A percentile compares a stretch with the other conserved stretches of the same genome.
Evolutionary conservation across 2,329 filamentous ascomycete genomes (phyloP).

Genomic region (Scopulariopsis brevicaulis): DNA sequence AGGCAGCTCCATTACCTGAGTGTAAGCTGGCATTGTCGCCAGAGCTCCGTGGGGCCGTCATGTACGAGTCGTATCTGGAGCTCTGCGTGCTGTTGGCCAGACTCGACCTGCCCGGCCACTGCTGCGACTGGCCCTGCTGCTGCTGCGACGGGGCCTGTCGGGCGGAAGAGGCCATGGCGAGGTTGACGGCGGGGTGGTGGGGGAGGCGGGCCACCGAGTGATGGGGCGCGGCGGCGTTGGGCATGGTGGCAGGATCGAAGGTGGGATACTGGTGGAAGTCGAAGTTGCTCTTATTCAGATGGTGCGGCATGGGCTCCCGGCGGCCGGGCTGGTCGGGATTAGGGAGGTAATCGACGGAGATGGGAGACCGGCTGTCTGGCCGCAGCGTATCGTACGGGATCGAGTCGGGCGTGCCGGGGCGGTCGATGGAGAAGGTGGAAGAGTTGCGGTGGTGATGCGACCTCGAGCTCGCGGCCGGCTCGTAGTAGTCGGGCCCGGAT

Average conservation of each 20-base stretch:
- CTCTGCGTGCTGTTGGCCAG: slow-evolving; percentile 33
- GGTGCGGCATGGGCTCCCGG: slow-evolving; percentile 69
- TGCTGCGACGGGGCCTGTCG: slow-evolving; percentile 38
- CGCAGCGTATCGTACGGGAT: slow-evolving; percentile 72
- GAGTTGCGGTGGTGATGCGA: slow-evolving; percentile 64
- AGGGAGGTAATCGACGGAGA: slow-evolving; percentile 63
- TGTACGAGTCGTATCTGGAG: slow-evolving; percentile 53
- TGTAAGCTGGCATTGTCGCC: slow-evolving; percentile 43
- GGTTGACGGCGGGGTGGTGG: slow-evolving; percentile 41
- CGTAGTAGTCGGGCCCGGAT: slow-evolving; percentile 45
- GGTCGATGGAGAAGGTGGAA: slow-evolving; percentile 61
- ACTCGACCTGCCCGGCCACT: slow-evolving; percentile 41
- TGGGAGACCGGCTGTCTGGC: slow-evolving; percentile 55
- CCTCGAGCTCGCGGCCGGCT: slow-evolving; percentile 49
- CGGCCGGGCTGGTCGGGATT: slow-evolving; percentile 49
- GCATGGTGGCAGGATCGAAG: slow-evolving; percentile 44
- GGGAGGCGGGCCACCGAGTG: slow-evolving; percentile 50
- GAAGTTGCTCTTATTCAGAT: slow-evolving; percentile 63
- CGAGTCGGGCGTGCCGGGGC: slow-evolving; percentile 49
- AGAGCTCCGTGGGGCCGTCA: slow-evolving; percentile 45
- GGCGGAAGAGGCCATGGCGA: slow-evolving; percentile 61
- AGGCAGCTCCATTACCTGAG: slow-evolving; percentile 40
- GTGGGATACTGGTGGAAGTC: slow-evolving; percentile 88
- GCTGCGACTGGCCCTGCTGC: slow-evolving; percentile 47
- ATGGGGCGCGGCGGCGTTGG: slow-evolving; percentile 29